A percentile compares a stretch with the other conserved stretches of the same genome.
phyloP scores from a whole-genome alignment of 345 rosid species.

The Turritis glabra region DNA sequence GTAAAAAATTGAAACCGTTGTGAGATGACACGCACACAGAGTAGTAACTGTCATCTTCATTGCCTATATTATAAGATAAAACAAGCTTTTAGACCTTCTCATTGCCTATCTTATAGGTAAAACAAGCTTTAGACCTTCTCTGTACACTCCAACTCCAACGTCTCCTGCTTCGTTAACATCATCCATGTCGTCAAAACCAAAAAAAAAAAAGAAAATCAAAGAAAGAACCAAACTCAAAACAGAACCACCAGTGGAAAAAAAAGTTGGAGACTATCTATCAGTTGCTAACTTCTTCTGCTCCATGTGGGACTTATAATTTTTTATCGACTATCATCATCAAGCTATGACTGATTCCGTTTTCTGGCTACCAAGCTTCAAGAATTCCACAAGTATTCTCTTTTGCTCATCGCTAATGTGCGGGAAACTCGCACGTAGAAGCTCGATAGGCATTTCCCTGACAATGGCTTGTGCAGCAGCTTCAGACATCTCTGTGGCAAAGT shows the following conservation, averaged over 20 bases:
- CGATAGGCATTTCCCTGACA: constrained; percentile 80
- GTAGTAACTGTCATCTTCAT: constrained; percentile 5
- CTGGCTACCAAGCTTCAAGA: constrained; percentile 63
- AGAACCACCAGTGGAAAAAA: not conserved
- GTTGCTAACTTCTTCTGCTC: not conserved
- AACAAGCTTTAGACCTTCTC: not conserved
- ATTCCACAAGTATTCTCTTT: constrained; percentile 70
- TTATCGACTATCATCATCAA: not conserved
- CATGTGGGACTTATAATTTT: not conserved
- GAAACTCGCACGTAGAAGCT: constrained; percentile 69
- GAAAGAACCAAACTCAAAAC: not conserved
- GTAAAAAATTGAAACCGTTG: not conserved
- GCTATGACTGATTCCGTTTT: constrained; percentile 12
- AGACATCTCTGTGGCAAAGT: constrained; percentile 40
- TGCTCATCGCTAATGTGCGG: constrained; percentile 70
- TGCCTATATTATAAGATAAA: constrained; percentile 17
- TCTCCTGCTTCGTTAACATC: not conserved
- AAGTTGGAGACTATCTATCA: not conserved
- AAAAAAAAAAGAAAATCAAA: not conserved
- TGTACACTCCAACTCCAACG: constrained; percentile 28
- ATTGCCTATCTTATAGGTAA: too few relatives aligned
- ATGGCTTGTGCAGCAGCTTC: constrained; percentile 71
- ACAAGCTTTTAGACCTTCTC: not conserved
- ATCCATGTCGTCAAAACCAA: not conserved
- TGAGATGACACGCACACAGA: not conserved